A percentile compares a stretch with the other conserved stretches of the same genome.
Evolutionary conservation across 345 rosid genomes (phyloP).

Genomic region (Anastatica hierochuntica): DNA sequence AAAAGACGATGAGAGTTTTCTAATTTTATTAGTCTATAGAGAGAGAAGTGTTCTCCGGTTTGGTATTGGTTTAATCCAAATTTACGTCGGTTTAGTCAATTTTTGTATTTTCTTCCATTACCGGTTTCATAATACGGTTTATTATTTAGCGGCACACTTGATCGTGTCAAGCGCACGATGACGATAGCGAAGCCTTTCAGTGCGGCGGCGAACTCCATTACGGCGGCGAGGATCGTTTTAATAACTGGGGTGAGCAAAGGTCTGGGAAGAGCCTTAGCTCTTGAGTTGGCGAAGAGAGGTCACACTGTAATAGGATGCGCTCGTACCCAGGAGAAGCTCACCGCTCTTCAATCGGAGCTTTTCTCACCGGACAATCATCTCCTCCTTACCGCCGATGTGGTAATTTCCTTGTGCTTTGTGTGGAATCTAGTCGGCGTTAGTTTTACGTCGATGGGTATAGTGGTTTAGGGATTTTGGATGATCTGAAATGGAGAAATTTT

Average conservation of each 20-base stretch:
- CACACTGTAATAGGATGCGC: conserved; percentile 88
- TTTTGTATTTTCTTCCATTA: too few relatives aligned
- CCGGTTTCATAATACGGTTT: too few relatives aligned
- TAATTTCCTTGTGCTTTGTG: conserved; percentile 7
- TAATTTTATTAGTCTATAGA: neutral
- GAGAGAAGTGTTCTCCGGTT: neutral
- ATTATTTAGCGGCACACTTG: too few relatives aligned
- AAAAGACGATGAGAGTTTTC: neutral
- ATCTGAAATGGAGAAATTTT: neutral
- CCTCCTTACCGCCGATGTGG: conserved; percentile 74
- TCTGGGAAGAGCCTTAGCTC: conserved; percentile 76
- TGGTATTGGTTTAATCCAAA: neutral
- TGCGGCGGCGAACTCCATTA: conserved; percentile 23
- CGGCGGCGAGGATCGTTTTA: conserved; percentile 37
- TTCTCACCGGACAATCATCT: conserved; percentile 46
- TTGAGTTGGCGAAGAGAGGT: conserved; percentile 78
- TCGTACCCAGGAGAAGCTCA: conserved; percentile 67
- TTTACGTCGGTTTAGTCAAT: conserved; percentile 7
- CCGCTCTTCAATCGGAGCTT: conserved; percentile 56
- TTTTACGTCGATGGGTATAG: neutral
- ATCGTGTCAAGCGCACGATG: neutral
- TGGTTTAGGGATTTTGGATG: too few relatives aligned
- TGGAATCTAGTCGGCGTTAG: neutral
- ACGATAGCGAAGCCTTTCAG: conserved; percentile 32
- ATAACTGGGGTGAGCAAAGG: conserved; percentile 92